Evolutionary conservation across 306 rosid genomes (phyloP).

Genomic region (Luffa aegyptiaca): DNA sequence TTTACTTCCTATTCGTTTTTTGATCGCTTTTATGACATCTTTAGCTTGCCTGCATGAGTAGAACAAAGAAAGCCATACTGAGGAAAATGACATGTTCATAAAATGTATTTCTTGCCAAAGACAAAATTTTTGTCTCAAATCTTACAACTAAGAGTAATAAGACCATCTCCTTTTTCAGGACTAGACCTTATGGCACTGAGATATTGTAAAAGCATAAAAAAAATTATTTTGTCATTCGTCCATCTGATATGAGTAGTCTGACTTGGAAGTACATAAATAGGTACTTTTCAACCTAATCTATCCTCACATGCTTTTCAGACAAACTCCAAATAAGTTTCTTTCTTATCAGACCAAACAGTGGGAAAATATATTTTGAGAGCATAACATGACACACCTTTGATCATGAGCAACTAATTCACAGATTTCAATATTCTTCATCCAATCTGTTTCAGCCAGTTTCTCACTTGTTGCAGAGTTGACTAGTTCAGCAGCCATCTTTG

Average conservation of each 20-base stretch:
- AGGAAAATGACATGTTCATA: not conserved
- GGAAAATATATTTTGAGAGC: not conserved
- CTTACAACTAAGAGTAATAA: not conserved
- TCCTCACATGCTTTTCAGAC: not conserved
- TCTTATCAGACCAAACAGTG: not conserved
- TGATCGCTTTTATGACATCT: constrained; percentile 70
- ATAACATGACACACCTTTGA: constrained; percentile 47
- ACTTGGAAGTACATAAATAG: not conserved
- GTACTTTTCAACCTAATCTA: not conserved
- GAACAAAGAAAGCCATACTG: not conserved
- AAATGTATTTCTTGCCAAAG: not conserved
- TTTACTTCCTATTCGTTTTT: constrained; percentile 72
- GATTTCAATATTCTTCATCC: constrained; percentile 77
- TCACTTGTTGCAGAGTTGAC: constrained; percentile 82
- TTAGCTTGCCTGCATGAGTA: constrained; percentile 54
- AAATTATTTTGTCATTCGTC: not conserved
- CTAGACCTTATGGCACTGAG: not conserved
- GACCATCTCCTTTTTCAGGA: not conserved
- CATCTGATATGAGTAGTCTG: not conserved
- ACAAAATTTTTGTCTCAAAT: not conserved
- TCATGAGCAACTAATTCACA: constrained; percentile 82
- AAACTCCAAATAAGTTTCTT: not conserved
- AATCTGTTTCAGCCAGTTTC: constrained; percentile 67
- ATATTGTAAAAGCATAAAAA: not conserved
- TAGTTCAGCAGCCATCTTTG: constrained; percentile 77